phyloP scores from a whole-genome alignment of 78 protist genomes.

The Dictyostelium firmibasis region DNA sequence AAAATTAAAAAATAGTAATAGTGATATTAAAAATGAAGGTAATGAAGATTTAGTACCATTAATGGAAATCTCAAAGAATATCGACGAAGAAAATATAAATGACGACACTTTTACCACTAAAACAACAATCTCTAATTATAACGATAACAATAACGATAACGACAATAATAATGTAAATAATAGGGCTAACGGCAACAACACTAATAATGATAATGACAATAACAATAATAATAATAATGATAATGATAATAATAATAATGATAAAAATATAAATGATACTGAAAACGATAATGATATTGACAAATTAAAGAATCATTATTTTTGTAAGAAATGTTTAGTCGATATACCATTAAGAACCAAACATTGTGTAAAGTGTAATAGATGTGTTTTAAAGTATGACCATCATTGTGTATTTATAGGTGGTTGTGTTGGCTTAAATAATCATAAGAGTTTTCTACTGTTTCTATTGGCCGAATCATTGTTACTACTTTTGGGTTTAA shows the following conservation, averaged over 20 bases:
- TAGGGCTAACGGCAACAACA: not conserved
- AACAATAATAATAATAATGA: not conserved
- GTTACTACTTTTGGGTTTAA: conserved; percentile 25
- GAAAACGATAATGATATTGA: not conserved
- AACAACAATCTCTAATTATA: not conserved
- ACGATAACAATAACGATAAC: not conserved
- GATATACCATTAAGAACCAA: conserved; percentile 40
- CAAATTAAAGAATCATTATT: not conserved
- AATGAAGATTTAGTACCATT: not conserved
- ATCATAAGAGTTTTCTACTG: conserved; percentile 13
- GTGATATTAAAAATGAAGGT: not conserved
- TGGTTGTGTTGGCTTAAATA: conserved; percentile 36
- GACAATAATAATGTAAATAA: not conserved
- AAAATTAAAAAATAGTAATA: not conserved
- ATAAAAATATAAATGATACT: not conserved
- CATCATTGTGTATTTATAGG: conserved; percentile 68
- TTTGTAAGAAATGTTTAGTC: conserved; percentile 2
- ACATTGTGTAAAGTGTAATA: conserved; percentile 50
- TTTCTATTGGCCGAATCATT: conserved; percentile 12
- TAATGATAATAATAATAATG: not conserved
- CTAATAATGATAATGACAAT: not conserved
- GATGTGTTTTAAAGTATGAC: conserved; percentile 58
- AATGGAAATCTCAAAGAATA: not conserved
- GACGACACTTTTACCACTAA: not conserved
- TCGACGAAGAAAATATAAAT: not conserved